These are phyloP conservation scores for Suillus weaverae DNA, from an alignment of 768 basidiomycete genomes.

Conservation along the genomic window DNA sequence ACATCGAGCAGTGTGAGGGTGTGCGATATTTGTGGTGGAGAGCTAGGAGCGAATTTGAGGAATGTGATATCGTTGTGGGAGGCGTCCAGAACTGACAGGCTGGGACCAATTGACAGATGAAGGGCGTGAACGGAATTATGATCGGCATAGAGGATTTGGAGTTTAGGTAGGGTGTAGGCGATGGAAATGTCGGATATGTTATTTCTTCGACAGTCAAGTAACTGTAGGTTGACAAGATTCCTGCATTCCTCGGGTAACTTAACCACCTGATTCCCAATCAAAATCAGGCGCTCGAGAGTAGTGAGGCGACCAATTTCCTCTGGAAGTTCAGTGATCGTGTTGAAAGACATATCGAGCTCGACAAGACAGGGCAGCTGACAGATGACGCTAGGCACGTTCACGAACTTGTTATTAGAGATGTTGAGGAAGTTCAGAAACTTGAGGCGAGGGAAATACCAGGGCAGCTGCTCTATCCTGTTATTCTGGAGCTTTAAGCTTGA, in stretches of 20 bases:
- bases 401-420: constrained; percentile 95
- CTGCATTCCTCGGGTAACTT: constrained; percentile 64
- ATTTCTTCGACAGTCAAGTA: constrained; percentile 87
- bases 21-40: constrained; percentile 45
- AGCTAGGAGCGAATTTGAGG: constrained; percentile 58
- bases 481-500: constrained; percentile 77
- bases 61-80: constrained; percentile 90
- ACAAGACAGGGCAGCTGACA: constrained; percentile 69
- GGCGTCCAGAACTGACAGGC: constrained; percentile 62
- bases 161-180: constrained; percentile 65
- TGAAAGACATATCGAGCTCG: constrained; percentile 95
- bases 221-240: constrained; percentile 57
- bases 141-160: constrained; percentile 72
- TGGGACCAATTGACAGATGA: constrained; percentile 72
- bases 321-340: constrained; percentile 80
- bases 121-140: constrained; percentile 82
- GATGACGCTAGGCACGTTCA: constrained; percentile 69
- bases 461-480: constrained; percentile 86
- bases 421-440: constrained; percentile 74
- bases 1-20: constrained; percentile 79
- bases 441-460: constrained; percentile 81
- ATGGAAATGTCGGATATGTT: constrained; percentile 71
- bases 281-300: constrained; percentile 67
- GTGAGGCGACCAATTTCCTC: constrained; percentile 72
- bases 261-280: constrained; percentile 84